These are phyloP conservation scores for Rutstroemia sydowiana DNA, from an alignment of 2,329 filamentous ascomycete genomes.

Conservation along the genomic window DNA sequence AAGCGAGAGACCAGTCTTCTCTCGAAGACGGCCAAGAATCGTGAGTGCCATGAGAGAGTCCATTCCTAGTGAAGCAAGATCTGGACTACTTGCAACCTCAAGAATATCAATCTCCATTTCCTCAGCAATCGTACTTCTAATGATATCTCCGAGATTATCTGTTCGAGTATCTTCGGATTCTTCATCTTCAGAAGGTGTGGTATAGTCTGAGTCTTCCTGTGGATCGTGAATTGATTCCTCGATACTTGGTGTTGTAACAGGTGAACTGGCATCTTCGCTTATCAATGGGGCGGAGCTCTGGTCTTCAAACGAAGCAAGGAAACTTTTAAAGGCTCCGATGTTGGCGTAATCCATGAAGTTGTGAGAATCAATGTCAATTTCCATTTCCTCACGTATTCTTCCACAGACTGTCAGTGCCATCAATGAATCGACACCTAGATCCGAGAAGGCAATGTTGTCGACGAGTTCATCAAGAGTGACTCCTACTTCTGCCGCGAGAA, in stretches of 20 bases:
- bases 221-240: conserved; percentile 4
- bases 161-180: conserved; percentile 42
- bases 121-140: conserved; percentile 60
- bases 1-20: conserved; percentile 45
- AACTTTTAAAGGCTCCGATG: conserved; percentile 40
- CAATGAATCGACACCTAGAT: conserved; percentile 52
- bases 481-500: conserved; percentile 49
- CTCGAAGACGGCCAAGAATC: conserved; percentile 47
- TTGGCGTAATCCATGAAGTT: conserved; percentile 40
- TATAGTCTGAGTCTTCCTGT: conserved; percentile 30
- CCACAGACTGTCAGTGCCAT: conserved; percentile 51
- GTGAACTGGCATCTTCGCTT: conserved; percentile 7
- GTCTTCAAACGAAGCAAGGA: conserved; percentile 35
- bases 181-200: conserved; percentile 41
- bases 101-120: conserved; percentile 66
- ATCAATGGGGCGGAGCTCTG: conserved; percentile 11
- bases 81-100: conserved; percentile 48
- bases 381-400: conserved; percentile 50
- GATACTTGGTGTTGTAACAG: conserved; percentile 1
- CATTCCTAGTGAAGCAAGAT: conserved; percentile 50
- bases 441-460: conserved; percentile 48
- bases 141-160: conserved; percentile 41
- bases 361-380: conserved; percentile 39
- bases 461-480: conserved; percentile 40
- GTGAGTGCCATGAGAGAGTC: conserved; percentile 52